Conservation (phyloP, 441 rosid genomes). For the Syzygium malaccense region DNA sequence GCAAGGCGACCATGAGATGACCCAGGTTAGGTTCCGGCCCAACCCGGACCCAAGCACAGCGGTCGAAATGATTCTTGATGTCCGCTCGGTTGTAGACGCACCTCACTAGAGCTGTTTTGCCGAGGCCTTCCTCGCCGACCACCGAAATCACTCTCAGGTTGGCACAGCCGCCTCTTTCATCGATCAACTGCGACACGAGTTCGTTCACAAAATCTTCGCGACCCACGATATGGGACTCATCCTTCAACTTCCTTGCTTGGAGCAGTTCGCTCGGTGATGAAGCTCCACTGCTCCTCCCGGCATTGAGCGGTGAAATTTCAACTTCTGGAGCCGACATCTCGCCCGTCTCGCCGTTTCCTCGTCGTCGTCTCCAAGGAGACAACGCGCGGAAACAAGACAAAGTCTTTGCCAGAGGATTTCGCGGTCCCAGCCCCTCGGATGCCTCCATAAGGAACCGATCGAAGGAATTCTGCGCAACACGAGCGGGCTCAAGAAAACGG, state of each 20-base stretch:
- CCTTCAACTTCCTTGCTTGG: background rate
- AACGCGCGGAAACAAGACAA: background rate
- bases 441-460: background rate
- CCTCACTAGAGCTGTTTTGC: background rate
- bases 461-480: fast-evolving
- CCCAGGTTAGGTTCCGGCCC: background rate
- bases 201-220: background rate
- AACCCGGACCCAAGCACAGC: background rate
- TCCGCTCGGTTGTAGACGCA: background rate
- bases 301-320: background rate
- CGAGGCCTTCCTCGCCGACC: background rate
- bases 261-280: background rate
- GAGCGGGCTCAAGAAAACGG: background rate
- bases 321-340: background rate
- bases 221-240: background rate
- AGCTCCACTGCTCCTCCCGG: background rate
- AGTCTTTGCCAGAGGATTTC: background rate
- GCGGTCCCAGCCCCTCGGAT: background rate
- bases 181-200: background rate
- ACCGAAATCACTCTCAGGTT: background rate
- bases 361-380: background rate
- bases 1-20: background rate
- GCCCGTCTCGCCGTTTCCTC: background rate
- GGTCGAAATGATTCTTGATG: background rate
- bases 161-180: background rate